Base-by-base conservation (phyloP, 176 grass and related monocot species). In the Cocos nucifera region DNA sequence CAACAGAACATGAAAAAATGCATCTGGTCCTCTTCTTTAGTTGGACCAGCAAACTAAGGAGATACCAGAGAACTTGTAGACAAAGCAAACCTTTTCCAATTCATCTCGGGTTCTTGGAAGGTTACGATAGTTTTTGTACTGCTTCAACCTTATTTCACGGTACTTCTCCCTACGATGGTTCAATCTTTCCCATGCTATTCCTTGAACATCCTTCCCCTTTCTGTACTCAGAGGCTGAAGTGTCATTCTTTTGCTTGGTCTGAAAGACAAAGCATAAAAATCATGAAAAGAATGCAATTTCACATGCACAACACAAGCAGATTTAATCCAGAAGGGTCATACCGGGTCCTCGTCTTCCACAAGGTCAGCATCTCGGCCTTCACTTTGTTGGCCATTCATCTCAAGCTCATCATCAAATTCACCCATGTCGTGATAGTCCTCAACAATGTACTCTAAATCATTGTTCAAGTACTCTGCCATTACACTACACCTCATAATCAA, bases 101-200 rank as follows among this genome's bases (percentile, higher is more conserved):
- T 35, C 61, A 21, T 57, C 22, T 2, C 3, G 60, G 0, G 85
- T 49, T 32, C 61, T 76, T 19, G 56, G 26, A 20, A 80, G 21
- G 60, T 25, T 80, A 59, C 73, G 25, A 22, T 88, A 88, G 22
- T 80, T 88, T 49, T 67, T 83, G 69, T 83, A 88, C 16, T 80
- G 75, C 23, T 26, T 82, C 51, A 89, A 25, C 56, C 86, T 89
- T 59, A 73, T 67, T 49, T 75, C n/a, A 16, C 86, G 86, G 19
- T 89, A 89, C 51, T 76, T 53, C 8, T 76, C 51, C 56, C 75
- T 82, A 0, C 26, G 58, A 64, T 82, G 74, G 14, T 82, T 81
- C 39, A 89, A 24, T 19, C 75, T 73, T 54, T 85, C 78, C 86
- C 86, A 89, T 6, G 75, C 75, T 69, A 89, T 85, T 3, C 78